Evolutionary conservation across 1,139 yeast genomes (phyloP), one percentile per base, ranked within the genome.

Genomic region (Blastobotrys elegans): DNA sequence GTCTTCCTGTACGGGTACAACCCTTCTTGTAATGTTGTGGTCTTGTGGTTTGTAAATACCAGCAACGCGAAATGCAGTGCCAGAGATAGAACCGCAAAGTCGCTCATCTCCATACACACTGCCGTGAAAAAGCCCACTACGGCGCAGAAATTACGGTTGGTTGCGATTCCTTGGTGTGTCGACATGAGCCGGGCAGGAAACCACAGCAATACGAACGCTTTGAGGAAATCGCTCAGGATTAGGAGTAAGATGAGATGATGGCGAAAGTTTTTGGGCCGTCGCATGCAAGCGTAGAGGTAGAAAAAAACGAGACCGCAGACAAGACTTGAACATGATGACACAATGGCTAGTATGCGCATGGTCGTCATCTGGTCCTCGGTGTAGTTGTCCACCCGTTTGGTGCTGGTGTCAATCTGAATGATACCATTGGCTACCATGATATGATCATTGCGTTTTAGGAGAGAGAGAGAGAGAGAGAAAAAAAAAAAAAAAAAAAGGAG

Each of bases 91-190:
- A 89, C 89, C 22, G 95, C 94, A 39, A 87, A 65, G 66, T 89
- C 97, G 2, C 94, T 89, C 14, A 95, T 96, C 64, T 88, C 95
- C 26, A 86, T 84, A 29, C 90, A 76, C 35, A 81, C 74, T 1
- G 94, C 87, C 0, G 96, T 84, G 65, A 88, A 82, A 71, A 86
- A 89, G 3, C 96, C 97, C 41, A 87, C 78, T 13, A 82, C 81
- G 60, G 84, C 82, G 58, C 87, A 80, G 55, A 85, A 80, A 33
- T 67, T 70, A 20, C 30, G 3, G 5, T 29, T 3, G 24, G 20
- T 26, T 2, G 30, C 71, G 67, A 56, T 77, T 77, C 46, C 74
- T 72, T 60, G 81, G 79, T 1, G 65, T 35, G 73, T 72, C 7
- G 75, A 63, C 35, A 82, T 64, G 2, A 82, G 80, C 36, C 82